Evolutionary conservation across 169 alveolate species (phyloP).

Genomic region (Plasmodium billcollinsi): DNA sequence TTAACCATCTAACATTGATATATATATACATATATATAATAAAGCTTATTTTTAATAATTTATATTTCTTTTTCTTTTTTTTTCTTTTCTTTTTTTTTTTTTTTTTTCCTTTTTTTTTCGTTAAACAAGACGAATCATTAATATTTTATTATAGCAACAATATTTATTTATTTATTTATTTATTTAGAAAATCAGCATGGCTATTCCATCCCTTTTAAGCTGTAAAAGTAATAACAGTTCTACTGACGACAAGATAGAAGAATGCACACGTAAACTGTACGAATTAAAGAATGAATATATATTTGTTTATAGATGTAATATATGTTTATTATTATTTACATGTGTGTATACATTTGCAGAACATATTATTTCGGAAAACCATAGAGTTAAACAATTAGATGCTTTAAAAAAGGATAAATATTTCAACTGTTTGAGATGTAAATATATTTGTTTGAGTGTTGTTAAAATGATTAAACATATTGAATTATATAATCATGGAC

Average conservation of each 20-base stretch:
- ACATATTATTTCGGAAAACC: conserved; percentile 52
- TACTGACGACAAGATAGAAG: neutral
- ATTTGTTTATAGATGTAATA: conserved; percentile 49
- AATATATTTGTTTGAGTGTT: conserved; percentile 56
- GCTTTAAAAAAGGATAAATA: conserved; percentile 47
- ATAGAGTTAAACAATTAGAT: conserved; percentile 61
- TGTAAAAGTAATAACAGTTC: conserved; percentile 4
- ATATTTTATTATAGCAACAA: no score
- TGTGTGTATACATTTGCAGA: conserved; percentile 53
- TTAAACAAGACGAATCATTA: no score
- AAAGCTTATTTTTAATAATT: neutral
- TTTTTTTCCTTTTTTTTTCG: no score
- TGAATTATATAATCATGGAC: conserved; percentile 66
- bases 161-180: no score
- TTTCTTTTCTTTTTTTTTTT: no score
- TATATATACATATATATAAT: neutral
- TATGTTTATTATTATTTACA: conserved; percentile 57
- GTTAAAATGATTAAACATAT: conserved; percentile 69
- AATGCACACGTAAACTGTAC: neutral
- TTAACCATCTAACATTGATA: neutral
- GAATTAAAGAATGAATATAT: conserved; percentile 49
- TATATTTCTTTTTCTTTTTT: no score
- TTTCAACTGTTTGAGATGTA: conserved; percentile 67
- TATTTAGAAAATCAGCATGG: no score
- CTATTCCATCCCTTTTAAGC: neutral